These are phyloP conservation scores for Tetrahymena thermophila DNA, from an alignment of 73 alveolate genomes.

Conservation along the genomic window DNA sequence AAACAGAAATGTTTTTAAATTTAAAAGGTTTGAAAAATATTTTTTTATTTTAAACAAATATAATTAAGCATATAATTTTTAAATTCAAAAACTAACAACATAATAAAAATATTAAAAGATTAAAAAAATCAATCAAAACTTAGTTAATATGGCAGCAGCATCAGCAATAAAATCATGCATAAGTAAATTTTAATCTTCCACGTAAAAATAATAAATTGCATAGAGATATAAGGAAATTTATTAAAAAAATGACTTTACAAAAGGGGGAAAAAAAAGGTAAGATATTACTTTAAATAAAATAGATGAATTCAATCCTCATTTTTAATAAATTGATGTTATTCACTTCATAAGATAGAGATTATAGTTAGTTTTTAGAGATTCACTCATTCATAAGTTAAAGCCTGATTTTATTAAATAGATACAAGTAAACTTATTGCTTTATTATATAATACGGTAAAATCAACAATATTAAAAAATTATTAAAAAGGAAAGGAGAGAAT, in stretches of 20 bases:
- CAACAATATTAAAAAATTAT: not conserved
- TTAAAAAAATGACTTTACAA: not conserved
- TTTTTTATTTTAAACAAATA: too few relatives aligned
- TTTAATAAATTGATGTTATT: not conserved
- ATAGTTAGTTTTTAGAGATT: too few relatives aligned
- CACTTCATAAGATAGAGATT: too few relatives aligned
- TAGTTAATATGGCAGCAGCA: not conserved
- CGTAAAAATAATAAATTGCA: not conserved
- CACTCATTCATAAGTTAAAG: not conserved
- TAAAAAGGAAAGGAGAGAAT: not conserved
- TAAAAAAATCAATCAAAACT: too few relatives aligned
- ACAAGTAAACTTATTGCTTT: not conserved
- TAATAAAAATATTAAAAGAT: too few relatives aligned
- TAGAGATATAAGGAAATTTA: not conserved
- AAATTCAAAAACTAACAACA: too few relatives aligned
- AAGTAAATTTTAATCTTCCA: not conserved
- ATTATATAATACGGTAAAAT: not conserved
- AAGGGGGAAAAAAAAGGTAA: not conserved
- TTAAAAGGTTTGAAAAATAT: too few relatives aligned
- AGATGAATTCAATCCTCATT: not conserved
- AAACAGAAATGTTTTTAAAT: too few relatives aligned
- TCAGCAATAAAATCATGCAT: not conserved
- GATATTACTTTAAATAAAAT: not conserved
- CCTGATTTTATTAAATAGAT: not conserved
- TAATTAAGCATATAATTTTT: too few relatives aligned